These are phyloP conservation scores for Penicillium sp. DNA, from an alignment of 2,329 filamentous ascomycete genomes.

Conservation along the genomic window DNA sequence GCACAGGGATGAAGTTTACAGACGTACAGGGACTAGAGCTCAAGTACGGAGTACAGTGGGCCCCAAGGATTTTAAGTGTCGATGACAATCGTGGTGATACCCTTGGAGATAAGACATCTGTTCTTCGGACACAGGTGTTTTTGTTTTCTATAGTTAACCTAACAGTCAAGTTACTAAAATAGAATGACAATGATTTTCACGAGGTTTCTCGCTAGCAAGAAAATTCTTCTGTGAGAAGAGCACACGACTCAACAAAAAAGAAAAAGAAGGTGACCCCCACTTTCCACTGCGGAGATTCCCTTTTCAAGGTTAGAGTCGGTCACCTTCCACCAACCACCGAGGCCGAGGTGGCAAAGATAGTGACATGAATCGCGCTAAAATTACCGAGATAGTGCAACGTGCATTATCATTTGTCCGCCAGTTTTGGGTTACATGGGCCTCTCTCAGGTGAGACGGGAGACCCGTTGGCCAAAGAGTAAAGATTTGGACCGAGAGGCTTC, in stretches of 20 bases:
- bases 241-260: neutral
- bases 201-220: neutral
- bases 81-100: neutral
- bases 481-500: neutral
- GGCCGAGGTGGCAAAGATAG: conserved; percentile 8
- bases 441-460: conserved; percentile 10
- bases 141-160: no score
- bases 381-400: conserved; percentile 3
- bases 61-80: neutral
- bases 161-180: no score
- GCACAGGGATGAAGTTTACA: neutral
- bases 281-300: neutral
- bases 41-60: neutral
- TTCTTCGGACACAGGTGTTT: neutral
- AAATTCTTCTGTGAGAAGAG: neutral
- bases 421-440: conserved; percentile 14
- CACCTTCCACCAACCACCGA: neutral
- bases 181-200: no score
- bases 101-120: neutral
- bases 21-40: neutral
- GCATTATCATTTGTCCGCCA: conserved; percentile 5
- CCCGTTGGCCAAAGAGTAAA: conserved; percentile 10
- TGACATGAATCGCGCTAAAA: neutral
- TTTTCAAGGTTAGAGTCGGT: neutral
- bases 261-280: neutral